A percentile compares a stretch with the other conserved stretches of the same genome.
Evolutionary conservation across 805 yeast species (phyloP).

Genomic region (Barnettozyma californica): DNA sequence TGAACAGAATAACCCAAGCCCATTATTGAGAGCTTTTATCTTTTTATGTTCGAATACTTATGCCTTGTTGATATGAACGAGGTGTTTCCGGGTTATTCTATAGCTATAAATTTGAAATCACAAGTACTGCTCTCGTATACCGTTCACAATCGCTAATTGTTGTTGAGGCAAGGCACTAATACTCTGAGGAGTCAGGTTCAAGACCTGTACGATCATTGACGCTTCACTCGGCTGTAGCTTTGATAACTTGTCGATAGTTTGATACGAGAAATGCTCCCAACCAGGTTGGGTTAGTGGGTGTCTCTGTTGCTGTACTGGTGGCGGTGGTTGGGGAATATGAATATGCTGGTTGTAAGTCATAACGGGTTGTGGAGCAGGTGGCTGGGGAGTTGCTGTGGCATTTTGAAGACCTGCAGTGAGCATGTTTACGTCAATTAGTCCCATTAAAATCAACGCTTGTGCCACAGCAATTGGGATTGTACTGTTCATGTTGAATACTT

Average conservation of each 20-base stretch:
- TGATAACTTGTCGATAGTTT: slow-evolving; percentile 7
- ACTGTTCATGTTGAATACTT: slow-evolving; percentile 48
- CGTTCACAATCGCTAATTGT: slow-evolving; percentile 4
- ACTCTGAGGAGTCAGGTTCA: slow-evolving; percentile 7
- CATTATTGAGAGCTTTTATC: too few species aligned
- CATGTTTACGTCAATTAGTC: slow-evolving; percentile 64
- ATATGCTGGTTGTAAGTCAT: background rate
- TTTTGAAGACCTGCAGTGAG: slow-evolving; percentile 44
- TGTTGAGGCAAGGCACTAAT: slow-evolving; percentile 5
- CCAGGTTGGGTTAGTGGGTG: slow-evolving; percentile 7
- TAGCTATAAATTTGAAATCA: background rate
- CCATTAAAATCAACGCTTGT: slow-evolving; percentile 73
- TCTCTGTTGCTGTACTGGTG: background rate
- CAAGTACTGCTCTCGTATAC: slow-evolving; percentile 5
- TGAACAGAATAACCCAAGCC: too few species aligned
- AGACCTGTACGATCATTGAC: slow-evolving; percentile 8
- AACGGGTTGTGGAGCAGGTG: background rate
- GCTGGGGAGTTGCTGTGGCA: slow-evolving; percentile 1
- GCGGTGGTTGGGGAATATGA: background rate
- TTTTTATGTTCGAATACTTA: too few species aligned
- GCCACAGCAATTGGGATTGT: slow-evolving; percentile 62
- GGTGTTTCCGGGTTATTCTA: background rate
- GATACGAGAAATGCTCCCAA: slow-evolving; percentile 9
- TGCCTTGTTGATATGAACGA: background rate
- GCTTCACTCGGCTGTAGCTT: slow-evolving; percentile 4